phyloP scores from a whole-genome alignment of 306 rosid species.

The Lablab purpureus region DNA sequence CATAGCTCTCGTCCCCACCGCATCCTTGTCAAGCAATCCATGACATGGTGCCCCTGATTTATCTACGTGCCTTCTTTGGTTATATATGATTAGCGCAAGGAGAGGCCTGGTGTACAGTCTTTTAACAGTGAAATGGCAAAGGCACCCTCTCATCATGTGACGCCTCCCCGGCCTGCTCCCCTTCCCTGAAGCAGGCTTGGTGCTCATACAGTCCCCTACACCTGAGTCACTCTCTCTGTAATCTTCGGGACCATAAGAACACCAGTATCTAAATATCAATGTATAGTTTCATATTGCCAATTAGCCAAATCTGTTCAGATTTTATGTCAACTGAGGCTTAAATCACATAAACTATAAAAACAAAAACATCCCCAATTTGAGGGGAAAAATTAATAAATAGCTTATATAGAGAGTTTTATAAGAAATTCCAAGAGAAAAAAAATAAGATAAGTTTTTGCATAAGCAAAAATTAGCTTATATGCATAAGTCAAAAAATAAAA shows the following conservation, averaged over 20 bases:
- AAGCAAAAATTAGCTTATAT: no score
- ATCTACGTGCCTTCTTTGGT: slow-evolving; percentile 78
- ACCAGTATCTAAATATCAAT: slow-evolving; percentile 71
- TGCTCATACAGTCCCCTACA: slow-evolving; percentile 52
- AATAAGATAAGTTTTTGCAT: no score
- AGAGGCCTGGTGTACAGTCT: slow-evolving; percentile 70
- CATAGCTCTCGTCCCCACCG: slow-evolving; percentile 91
- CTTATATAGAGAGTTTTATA: not conserved
- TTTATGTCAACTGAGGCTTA: not conserved
- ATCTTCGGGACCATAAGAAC: slow-evolving; percentile 93
- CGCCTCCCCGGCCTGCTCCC: slow-evolving; percentile 91
- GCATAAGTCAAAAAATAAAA: no score
- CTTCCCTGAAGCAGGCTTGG: slow-evolving; percentile 79
- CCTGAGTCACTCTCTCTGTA: slow-evolving; percentile 63
- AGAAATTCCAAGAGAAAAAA: no score
- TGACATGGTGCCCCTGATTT: slow-evolving; percentile 83
- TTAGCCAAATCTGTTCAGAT: slow-evolving; percentile 22
- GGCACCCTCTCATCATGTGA: slow-evolving; percentile 91
- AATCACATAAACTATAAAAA: slow-evolving; percentile 13
- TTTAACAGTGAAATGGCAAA: slow-evolving; percentile 83
- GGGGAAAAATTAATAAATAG: not conserved
- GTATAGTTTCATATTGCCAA: not conserved
- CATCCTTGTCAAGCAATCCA: slow-evolving; percentile 73
- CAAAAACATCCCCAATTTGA: not conserved
- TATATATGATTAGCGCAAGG: slow-evolving; percentile 74